Evolutionary conservation across 129 eudicot genomes (phyloP), one percentile per base, ranked within the genome.

Genomic region (Chrysanthemum seticuspe): DNA sequence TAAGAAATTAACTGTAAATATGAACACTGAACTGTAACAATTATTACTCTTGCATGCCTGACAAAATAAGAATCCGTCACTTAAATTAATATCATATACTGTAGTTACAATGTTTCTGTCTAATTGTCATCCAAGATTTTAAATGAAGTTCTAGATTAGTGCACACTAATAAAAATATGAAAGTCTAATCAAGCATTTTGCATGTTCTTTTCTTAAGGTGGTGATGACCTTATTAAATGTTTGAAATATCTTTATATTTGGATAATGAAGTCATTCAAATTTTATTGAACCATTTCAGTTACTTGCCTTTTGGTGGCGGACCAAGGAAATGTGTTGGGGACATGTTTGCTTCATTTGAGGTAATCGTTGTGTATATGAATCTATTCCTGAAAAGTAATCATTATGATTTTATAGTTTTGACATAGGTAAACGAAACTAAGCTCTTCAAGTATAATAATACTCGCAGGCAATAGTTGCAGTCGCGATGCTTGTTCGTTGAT

Each of bases 221-320:
- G 7, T 53, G 58, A 13, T 53, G 16, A 14, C 58, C 16, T 53
- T 53, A 48, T 67, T 44, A 13, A 9, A 47, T 45, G 71, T 18
- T 66, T 45, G 19, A 66, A 66, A n/a, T 40, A 65, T n/a, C 15
- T n/a, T 45, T 45, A 65, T 19, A 10, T 47, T 11, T 49, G 47
- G 45, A 59, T 44, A 45, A 40, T 3, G 44, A 40, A 21, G 51
- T 60, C 59, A 62, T 62, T 49, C 15, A 34, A 12, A 40, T 8
- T 48, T 11, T 65, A 9, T 16, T 62, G 36, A 56, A 65, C 47
- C 51, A 25, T 72, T 80, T 65, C 88, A 94, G 99, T 72, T 94
- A 94, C 85, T 84, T 94, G 86, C 99, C 99, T 15, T 94, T 94
- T 75, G 99, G 99, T 47, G 99, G 99, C 47, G 99, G 99, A 34